Conservation (phyloP, 768 basidiomycete species). For the Butyriboletus loyo region DNA sequence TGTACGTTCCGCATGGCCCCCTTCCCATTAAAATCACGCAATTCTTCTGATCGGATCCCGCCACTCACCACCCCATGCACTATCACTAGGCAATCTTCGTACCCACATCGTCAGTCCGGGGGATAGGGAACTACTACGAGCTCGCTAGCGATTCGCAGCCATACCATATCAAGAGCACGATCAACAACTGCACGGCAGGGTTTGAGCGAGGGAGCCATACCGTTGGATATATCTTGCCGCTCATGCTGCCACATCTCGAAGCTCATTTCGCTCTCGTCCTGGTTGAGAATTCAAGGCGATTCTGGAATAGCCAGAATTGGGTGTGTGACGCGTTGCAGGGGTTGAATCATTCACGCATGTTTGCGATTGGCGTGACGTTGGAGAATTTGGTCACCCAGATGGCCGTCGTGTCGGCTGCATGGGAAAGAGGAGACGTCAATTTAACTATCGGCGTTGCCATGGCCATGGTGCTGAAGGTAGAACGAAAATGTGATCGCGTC, state of each 20-base stretch:
- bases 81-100: conserved; percentile 13
- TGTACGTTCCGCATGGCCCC: not conserved
- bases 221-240: conserved; percentile 7
- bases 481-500: not conserved
- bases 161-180: not conserved
- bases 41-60: not conserved
- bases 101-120: conserved; percentile 1
- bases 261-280: not conserved
- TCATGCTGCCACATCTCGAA: conserved; percentile 2
- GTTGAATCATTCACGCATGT: conserved; percentile 5
- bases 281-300: not conserved
- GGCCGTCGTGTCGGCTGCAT: conserved; percentile 4
- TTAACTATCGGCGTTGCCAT: not conserved
- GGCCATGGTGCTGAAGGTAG: not conserved
- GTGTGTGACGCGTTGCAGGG: conserved; percentile 2
- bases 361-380: not conserved
- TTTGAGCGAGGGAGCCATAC: conserved; percentile 9
- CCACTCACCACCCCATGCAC: not conserved
- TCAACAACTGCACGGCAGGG: not conserved
- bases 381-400: not conserved
- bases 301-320: conserved; percentile 4
- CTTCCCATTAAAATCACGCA: conserved; percentile 7
- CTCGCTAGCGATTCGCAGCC: not conserved
- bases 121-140: conserved; percentile 9
- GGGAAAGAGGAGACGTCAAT: not conserved